Conservation (phyloP, 2,329 filamentous ascomycete species). For the Madurella fahalii region DNA sequence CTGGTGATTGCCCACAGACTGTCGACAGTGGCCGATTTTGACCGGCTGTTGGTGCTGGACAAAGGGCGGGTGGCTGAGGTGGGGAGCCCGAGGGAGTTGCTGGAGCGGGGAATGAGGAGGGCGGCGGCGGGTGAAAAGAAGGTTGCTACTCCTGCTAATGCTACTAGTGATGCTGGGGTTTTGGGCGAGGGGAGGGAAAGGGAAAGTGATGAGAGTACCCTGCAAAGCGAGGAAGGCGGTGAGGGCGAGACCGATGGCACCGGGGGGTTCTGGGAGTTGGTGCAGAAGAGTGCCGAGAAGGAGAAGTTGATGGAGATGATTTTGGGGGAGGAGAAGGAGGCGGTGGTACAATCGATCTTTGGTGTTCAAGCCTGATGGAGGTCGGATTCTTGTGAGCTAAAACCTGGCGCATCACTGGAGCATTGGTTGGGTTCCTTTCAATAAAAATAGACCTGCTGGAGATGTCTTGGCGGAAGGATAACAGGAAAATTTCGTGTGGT, state of each 20-base stretch:
- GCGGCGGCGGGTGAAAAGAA: conserved; percentile 12
- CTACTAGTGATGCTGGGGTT: not conserved
- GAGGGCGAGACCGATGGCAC: conserved; percentile 14
- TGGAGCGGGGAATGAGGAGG: conserved; percentile 35
- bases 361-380: not conserved
- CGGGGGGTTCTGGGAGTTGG: conserved; percentile 30
- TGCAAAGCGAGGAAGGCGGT: conserved; percentile 1
- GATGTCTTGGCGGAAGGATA: not conserved
- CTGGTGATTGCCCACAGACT: conserved; percentile 38
- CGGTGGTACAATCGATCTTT: not conserved
- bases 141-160: not conserved
- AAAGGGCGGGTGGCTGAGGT: conserved; percentile 44
- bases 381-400: too few relatives aligned
- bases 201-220: conserved; percentile 11
- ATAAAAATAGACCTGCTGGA: not conserved
- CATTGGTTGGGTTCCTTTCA: not conserved
- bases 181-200: not conserved
- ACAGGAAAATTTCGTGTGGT: too few relatives aligned
- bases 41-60: conserved; percentile 47
- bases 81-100: conserved; percentile 36
- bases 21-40: conserved; percentile 48
- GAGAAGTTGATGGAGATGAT: conserved; percentile 30
- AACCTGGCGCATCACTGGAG: not conserved
- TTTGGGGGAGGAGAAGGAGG: conserved; percentile 18
- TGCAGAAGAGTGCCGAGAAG: conserved; percentile 30